A percentile compares a stretch with the other conserved stretches of the same genome.
phyloP scores from a whole-genome alignment of 2,329 filamentous ascomycete species.

The Periconia sp. region DNA sequence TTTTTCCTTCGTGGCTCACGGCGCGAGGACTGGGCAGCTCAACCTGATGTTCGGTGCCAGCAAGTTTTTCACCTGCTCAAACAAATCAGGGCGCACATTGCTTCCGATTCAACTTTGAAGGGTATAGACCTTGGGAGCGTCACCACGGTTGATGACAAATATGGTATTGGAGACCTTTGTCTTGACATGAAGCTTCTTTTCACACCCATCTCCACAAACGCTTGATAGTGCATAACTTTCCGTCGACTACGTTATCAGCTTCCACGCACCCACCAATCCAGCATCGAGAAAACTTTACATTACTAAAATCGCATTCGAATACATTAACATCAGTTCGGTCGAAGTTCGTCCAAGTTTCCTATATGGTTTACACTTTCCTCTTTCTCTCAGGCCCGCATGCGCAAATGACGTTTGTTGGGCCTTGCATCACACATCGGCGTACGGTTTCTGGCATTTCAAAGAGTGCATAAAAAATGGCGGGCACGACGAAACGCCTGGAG shows the following conservation, averaged over 20 bases:
- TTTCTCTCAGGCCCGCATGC: conserved; percentile 8
- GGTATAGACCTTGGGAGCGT: conserved; percentile 70
- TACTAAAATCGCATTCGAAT: conserved; percentile 3
- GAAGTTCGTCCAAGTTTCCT: conserved; percentile 10
- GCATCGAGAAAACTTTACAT: not conserved
- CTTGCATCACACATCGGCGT: conserved; percentile 36
- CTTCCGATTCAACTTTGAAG: conserved; percentile 63
- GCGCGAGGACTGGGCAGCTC: conserved; percentile 55
- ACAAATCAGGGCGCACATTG: conserved; percentile 62
- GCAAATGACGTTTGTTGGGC: conserved; percentile 14
- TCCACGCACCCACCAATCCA: not conserved
- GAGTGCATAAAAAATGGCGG: conserved; percentile 10
- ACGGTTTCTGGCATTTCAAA: conserved; percentile 17
- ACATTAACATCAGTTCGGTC: conserved; percentile 11
- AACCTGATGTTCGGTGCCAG: conserved; percentile 61
- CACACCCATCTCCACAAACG: conserved; percentile 51
- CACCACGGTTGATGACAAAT: conserved; percentile 68
- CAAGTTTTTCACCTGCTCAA: conserved; percentile 64
- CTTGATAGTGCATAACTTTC: not conserved
- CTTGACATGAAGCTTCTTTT: conserved; percentile 74
- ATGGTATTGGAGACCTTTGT: conserved; percentile 64
- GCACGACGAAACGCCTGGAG: conserved; percentile 23
- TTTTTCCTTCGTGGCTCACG: conserved; percentile 64
- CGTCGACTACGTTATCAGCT: no score
- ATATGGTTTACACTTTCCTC: conserved; percentile 16